Base-by-base conservation (phyloP, 345 rosid species). In the Lepidium didymum region DNA sequence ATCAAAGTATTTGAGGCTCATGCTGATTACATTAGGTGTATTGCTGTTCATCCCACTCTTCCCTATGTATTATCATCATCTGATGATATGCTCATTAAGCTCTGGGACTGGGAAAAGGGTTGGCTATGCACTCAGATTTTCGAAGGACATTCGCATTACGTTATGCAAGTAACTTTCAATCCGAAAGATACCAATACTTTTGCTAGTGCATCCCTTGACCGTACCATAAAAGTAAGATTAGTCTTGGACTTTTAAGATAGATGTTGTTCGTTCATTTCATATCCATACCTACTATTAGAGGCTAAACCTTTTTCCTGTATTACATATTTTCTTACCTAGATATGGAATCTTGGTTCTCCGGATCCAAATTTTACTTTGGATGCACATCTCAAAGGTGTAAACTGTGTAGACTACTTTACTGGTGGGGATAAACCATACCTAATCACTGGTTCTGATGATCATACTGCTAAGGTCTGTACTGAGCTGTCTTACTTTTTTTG, bases 21-120 rank as follows among this genome's bases (percentile, higher is more conserved):
- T 75, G 81, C 85, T 43, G 97, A 90, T 78, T 90, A 75, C 80
- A 87, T 87, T 76, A 77, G 97, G 75, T 82, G 87, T 77, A 86
- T 90, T 75, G 82, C 85, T 60, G 86, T 90, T 64, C 96, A 90
- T 64, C 91, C 92, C 14, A 80, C 83, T 37, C 86, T 86, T 62
- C 95, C 90, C 27, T 86, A 82, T 66, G 82, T 87, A 36, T 49
- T 90, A 76, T 87, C 95, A 49, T 81, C 86, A 35, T 90, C 87
- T 13, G 91, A 87, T 79, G 94, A 87, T 74, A 87, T 83, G 87
- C 90, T 87, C 73, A 85, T 87, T 69, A 90, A 90, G 69, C 88
- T 87, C 60, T 90, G 96, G 96, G 92, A 90, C 50, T 87, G 95
- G 96, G 95, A 84, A 69, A 90, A 87, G 64, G 92, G 83, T 37